A percentile compares a stretch with the other conserved stretches of the same genome.
phyloP scores from a whole-genome alignment of 176 grass and related monocot genomes.

The Saccharum spontaneum region DNA sequence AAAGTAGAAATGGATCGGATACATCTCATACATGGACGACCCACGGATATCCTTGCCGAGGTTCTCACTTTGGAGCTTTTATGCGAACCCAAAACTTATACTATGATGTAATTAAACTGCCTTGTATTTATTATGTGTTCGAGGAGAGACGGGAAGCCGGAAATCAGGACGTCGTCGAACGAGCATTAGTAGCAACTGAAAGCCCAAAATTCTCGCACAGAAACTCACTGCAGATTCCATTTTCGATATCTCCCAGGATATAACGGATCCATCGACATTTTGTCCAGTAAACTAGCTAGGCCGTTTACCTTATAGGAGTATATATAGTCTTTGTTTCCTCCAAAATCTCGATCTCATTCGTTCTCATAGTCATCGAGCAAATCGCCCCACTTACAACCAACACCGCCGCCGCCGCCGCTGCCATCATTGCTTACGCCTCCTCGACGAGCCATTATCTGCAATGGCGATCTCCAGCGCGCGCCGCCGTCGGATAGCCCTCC shows the following conservation, averaged over 20 bases:
- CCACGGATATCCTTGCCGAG: too few species aligned
- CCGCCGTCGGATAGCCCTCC: slow-evolving; percentile 33
- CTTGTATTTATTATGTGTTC: too few species aligned
- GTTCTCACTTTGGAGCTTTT: too few species aligned
- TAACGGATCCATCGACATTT: not conserved
- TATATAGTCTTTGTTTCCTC: not conserved
- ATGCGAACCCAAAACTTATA: too few species aligned
- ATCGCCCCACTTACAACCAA: not conserved
- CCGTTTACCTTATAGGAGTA: not conserved
- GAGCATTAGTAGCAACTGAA: not conserved
- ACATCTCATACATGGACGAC: too few species aligned
- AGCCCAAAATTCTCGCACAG: not conserved
- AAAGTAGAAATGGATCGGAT: too few species aligned
- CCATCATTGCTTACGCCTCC: not conserved
- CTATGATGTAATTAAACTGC: too few species aligned
- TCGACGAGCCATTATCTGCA: not conserved
- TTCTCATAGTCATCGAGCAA: not conserved
- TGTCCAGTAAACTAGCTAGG: too few species aligned
- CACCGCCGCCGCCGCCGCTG: not conserved
- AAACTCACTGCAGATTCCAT: not conserved
- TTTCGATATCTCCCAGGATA: not conserved
- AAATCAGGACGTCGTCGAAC: too few species aligned
- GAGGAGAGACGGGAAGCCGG: too few species aligned
- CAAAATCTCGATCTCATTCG: not conserved
- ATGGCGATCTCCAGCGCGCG: not conserved